A percentile compares a stretch with the other conserved stretches of the same genome.
These are phyloP conservation scores for Coprinopsis strossmayeri DNA, from an alignment of 768 basidiomycete genomes.

Conservation along the genomic window DNA sequence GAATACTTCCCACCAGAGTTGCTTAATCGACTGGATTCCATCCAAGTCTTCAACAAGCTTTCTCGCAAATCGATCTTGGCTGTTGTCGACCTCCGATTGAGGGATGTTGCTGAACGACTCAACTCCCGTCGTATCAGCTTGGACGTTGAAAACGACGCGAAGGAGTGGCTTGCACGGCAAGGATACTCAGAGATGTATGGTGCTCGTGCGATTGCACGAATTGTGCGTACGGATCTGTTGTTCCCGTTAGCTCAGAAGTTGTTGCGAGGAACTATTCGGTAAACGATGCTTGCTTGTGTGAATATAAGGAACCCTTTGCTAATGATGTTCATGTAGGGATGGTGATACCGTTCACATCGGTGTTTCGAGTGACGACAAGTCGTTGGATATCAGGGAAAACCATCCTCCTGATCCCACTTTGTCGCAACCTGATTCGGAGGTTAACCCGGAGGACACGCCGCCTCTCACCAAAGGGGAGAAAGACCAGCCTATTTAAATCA, in stretches of 20 bases:
- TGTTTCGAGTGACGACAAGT: not conserved
- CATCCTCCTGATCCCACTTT: slow-evolving; percentile 10
- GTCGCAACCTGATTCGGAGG: slow-evolving; percentile 7
- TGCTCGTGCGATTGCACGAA: slow-evolving; percentile 81
- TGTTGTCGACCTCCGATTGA: slow-evolving; percentile 70
- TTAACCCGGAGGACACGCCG: slow-evolving; percentile 7
- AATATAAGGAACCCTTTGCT: not conserved
- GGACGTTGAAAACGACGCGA: slow-evolving; percentile 58
- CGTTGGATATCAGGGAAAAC: slow-evolving; percentile 8
- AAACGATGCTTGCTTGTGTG: not conserved
- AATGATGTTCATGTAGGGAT: slow-evolving; percentile 2
- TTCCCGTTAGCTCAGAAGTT: slow-evolving; percentile 80
- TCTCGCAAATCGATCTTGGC: slow-evolving; percentile 65
- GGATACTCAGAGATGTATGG: slow-evolving; percentile 87
- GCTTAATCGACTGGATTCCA: slow-evolving; percentile 82
- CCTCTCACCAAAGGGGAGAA: not conserved
- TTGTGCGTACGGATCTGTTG: slow-evolving; percentile 75
- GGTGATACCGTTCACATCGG: slow-evolving; percentile 6
- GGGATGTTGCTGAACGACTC: slow-evolving; percentile 66
- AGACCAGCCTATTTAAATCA: too few species aligned
- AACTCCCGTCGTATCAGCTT: slow-evolving; percentile 60
- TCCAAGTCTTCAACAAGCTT: slow-evolving; percentile 89
- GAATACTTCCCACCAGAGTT: slow-evolving; percentile 88
- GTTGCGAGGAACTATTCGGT: slow-evolving; percentile 68
- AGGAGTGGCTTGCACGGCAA: slow-evolving; percentile 61